A percentile compares a stretch with the other conserved stretches of the same genome.
Evolutionary conservation across 768 basidiomycete genomes (phyloP).

Genomic region (Boletus tylopilopsis): DNA sequence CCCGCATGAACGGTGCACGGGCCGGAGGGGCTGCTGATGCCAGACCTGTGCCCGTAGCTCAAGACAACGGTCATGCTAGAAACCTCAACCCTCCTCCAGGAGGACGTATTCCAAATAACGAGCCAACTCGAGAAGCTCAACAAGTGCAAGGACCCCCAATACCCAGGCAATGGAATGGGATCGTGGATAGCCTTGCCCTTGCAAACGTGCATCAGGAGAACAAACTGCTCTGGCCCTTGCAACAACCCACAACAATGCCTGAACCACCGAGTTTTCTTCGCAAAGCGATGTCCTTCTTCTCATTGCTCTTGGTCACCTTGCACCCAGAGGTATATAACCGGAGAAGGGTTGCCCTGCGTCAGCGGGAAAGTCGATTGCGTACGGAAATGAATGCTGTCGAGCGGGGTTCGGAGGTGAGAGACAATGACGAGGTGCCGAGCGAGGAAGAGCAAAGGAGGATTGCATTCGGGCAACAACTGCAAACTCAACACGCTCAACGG

Average conservation of each 20-base stretch:
- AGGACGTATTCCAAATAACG: conserved; percentile 14
- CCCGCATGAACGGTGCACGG: conserved; percentile 19
- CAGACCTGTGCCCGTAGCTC: conserved; percentile 24
- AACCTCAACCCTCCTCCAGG: conserved; percentile 15
- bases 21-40: conserved; percentile 15
- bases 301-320: conserved; percentile 55
- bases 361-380: conserved; percentile 62
- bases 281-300: conserved; percentile 51
- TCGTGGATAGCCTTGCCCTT: conserved; percentile 52
- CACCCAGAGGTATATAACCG: conserved; percentile 77
- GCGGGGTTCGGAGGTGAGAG: conserved; percentile 22
- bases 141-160: conserved; percentile 27
- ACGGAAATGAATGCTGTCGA: conserved; percentile 53
- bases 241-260: conserved; percentile 12
- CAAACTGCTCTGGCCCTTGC: conserved; percentile 38
- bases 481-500: conserved; percentile 47
- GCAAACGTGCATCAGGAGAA: conserved; percentile 58
- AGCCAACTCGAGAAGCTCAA: conserved; percentile 13
- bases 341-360: conserved; percentile 52
- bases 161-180: conserved; percentile 29
- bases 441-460: conserved; percentile 28
- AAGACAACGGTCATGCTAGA: conserved; percentile 13
- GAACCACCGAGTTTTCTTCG: conserved; percentile 47
- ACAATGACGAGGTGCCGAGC: conserved; percentile 30
- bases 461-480: conserved; percentile 39